phyloP scores from a whole-genome alignment of 495 filamentous ascomycete species.

The Glarea lozoyensis region DNA sequence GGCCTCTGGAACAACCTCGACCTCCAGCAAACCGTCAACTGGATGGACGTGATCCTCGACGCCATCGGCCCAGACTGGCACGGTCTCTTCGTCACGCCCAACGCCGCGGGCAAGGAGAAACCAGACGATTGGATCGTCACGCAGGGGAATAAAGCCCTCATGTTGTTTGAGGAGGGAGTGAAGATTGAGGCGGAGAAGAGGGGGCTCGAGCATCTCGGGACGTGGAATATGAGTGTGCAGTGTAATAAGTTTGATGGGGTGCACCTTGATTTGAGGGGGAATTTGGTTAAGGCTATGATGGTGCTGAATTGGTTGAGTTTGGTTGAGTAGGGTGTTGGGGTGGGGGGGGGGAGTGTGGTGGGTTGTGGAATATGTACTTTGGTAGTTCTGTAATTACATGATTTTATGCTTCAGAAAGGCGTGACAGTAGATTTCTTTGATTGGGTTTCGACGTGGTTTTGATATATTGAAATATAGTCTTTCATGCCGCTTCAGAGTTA shows the following conservation, averaged over 20 bases:
- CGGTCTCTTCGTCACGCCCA: conserved; percentile 40
- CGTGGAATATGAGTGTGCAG: conserved; percentile 47
- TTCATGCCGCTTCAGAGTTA: too few relatives aligned
- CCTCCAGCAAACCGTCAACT: conserved; percentile 32
- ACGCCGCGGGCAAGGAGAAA: conserved; percentile 43
- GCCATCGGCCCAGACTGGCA: conserved; percentile 27
- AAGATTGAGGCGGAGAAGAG: conserved; percentile 28
- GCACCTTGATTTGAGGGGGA: conserved; percentile 43
- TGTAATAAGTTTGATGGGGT: conserved; percentile 43
- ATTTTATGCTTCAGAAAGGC: too few relatives aligned
- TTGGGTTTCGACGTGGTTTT: too few relatives aligned
- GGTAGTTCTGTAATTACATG: too few relatives aligned
- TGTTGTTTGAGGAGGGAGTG: conserved; percentile 38
- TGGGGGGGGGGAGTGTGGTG: too few relatives aligned
- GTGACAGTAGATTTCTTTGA: too few relatives aligned
- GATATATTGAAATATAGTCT: too few relatives aligned
- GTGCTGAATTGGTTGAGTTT: conserved; percentile 44
- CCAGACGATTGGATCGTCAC: conserved; percentile 41
- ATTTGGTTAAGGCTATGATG: conserved; percentile 48
- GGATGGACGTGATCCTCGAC: conserved; percentile 33
- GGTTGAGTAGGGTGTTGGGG: too few relatives aligned
- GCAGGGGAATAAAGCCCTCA: conserved; percentile 42
- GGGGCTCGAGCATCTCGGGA: conserved; percentile 40
- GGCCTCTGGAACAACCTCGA: conserved; percentile 45
- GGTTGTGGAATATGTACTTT: too few relatives aligned